These are phyloP conservation scores for Monosporascus sp. DNA, from an alignment of 2,329 filamentous ascomycete species.

Conservation along the genomic window DNA sequence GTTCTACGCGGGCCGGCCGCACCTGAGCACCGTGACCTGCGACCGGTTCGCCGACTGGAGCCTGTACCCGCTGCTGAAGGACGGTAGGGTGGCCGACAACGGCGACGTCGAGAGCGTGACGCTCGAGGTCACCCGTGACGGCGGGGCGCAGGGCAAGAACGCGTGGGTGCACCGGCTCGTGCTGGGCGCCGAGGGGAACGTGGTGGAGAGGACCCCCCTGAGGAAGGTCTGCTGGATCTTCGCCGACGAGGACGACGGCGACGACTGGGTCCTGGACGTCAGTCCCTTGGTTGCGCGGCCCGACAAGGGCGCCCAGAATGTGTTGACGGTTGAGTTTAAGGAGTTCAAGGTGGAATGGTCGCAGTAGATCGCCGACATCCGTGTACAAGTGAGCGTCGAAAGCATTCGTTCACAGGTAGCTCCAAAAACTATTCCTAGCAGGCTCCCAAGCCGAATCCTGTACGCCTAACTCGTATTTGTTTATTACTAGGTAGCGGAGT, in stretches of 20 bases:
- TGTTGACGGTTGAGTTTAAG: conserved; percentile 57
- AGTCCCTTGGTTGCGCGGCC: conserved; percentile 65
- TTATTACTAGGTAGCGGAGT: too few species aligned
- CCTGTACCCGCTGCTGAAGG: conserved; percentile 44
- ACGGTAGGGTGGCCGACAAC: conserved; percentile 13
- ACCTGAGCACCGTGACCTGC: conserved; percentile 66
- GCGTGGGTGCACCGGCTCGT: conserved; percentile 68
- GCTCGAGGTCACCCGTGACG: conserved; percentile 52
- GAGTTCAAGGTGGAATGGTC: conserved; percentile 51
- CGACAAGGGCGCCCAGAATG: conserved; percentile 41
- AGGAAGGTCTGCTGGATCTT: conserved; percentile 71
- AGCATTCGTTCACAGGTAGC: too few species aligned
- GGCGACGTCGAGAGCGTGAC: conserved; percentile 26
- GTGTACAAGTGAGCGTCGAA: too few species aligned
- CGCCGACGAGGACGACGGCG: conserved; percentile 42
- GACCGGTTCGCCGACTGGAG: conserved; percentile 76
- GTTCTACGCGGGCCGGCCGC: conserved; percentile 57
- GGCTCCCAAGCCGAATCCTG: too few species aligned
- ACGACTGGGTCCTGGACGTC: conserved; percentile 58
- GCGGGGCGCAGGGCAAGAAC: conserved; percentile 49
- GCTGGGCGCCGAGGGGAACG: conserved; percentile 25
- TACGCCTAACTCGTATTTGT: too few species aligned
- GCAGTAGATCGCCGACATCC: conserved; percentile 2
- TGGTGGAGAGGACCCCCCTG: conserved; percentile 50
- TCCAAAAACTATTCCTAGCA: too few species aligned